A percentile compares a stretch with the other conserved stretches of the same genome.
Conservation (phyloP, 306 rosid genomes). For the Alnus rubra region DNA sequence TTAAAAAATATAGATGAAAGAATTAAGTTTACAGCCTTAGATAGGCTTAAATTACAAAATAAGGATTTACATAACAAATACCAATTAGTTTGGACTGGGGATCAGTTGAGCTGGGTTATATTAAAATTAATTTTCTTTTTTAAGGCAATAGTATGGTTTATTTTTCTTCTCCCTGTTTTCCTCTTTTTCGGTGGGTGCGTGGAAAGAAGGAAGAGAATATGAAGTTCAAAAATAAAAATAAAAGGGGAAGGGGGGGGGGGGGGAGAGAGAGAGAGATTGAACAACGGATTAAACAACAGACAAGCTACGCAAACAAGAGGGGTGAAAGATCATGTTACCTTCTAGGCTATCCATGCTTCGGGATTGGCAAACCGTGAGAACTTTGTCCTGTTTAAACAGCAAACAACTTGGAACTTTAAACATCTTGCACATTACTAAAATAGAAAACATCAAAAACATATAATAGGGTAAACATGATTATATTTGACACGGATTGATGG, state of each 20-base stretch:
- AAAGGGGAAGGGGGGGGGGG: no score
- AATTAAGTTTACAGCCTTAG: neutral
- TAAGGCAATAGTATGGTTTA: no score
- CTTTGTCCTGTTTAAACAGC: slow-evolving; percentile 67
- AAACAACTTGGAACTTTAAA: slow-evolving; percentile 23
- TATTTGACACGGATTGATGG: no score
- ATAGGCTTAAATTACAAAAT: neutral
- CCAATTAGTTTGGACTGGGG: neutral
- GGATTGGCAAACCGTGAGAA: slow-evolving; percentile 83
- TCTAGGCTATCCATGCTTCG: slow-evolving; percentile 40
- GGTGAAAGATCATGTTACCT: slow-evolving; percentile 46
- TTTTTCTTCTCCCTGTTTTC: no score
- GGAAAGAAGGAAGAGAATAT: no score
- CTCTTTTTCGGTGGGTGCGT: no score
- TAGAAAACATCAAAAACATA: no score
- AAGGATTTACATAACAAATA: neutral
- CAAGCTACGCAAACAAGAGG: neutral
- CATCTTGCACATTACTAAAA: slow-evolving; percentile 16
- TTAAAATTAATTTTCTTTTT: no score
- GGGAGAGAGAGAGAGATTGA: no score
- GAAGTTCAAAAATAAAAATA: no score
- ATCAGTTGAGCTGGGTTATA: neutral
- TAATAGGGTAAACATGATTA: no score
- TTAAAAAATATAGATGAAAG: neutral
- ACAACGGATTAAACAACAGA: no score